Evolutionary conservation across 129 eudicot genomes (phyloP).

Genomic region (Chrysanthemum lavandulifolium): DNA sequence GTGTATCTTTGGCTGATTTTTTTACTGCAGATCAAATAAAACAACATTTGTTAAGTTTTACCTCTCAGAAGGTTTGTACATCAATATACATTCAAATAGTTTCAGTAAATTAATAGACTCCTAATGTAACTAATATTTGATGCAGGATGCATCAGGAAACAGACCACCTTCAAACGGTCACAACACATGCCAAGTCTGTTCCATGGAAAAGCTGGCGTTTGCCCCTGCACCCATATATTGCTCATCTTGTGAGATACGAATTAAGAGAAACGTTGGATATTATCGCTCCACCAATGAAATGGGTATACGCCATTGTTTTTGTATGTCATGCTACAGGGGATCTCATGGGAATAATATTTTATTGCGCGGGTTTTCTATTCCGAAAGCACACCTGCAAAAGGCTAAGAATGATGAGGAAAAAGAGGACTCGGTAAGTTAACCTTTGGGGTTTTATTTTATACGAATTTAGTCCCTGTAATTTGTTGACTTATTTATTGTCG

Average conservation of each 20-base stretch:
- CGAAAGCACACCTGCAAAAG: constrained; percentile 48
- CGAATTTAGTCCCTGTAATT: constrained; percentile 19
- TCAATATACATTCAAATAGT: not conserved
- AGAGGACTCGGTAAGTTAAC: constrained; percentile 63
- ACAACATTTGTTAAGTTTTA: constrained; percentile 59
- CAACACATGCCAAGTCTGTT: constrained; percentile 70
- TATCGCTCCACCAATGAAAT: constrained; percentile 39
- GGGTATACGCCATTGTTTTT: constrained; percentile 46
- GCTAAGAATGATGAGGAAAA: constrained; percentile 41
- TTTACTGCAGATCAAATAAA: constrained; percentile 56
- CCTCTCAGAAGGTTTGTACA: constrained; percentile 43
- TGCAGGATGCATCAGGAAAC: constrained; percentile 41
- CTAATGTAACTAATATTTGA: constrained; percentile 9
- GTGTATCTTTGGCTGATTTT: constrained; percentile 60
- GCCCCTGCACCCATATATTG: constrained; percentile 71
- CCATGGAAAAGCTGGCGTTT: constrained; percentile 46
- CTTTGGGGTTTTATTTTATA: constrained; percentile 2
- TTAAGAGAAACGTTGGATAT: constrained; percentile 48
- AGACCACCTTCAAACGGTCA: constrained; percentile 29
- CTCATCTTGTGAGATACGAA: constrained; percentile 49
- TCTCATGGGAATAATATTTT: constrained; percentile 47
- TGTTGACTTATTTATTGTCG: constrained; percentile 9
- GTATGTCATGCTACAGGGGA: constrained; percentile 52
- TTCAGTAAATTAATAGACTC: not conserved
- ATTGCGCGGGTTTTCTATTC: constrained; percentile 41